Base-by-base conservation (phyloP, 495 filamentous ascomycete genomes). In the Cercophora scortea region DNA sequence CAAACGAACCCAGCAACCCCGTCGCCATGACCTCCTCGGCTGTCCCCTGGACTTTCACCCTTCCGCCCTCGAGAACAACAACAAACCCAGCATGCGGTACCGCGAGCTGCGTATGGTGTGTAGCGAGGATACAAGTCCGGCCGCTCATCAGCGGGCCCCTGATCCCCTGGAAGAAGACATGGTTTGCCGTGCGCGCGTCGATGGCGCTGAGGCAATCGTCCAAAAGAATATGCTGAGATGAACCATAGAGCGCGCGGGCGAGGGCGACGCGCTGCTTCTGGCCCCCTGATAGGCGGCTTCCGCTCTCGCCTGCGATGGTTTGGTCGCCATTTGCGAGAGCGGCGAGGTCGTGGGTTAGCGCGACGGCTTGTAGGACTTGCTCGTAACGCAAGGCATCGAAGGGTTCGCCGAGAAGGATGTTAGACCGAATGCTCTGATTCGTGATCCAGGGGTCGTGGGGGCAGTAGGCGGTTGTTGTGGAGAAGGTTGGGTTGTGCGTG, bases 161-260 rank as follows among this genome's bases (percentile, higher is more conserved):
- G 25, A 61, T 36, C 32, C 50, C 53, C 1, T 42, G 17, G 19
- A 57, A 8, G 35, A 62, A 55, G 16, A 62, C 48, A 1, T 15
- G 32, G 0, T 41, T 16, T 32, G 42, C 47, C 2, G 45, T 47
- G 13, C 58, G 51, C 3, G 56, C 50, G 17, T 94, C 89, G 32
- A 94, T 87, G 4, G 89, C 88, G 36, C 88, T 90, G 8, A 94
- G 71, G 53, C 86, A 80, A 66, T 94, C 89, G 59, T 94, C 89
- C 8, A 94, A 71, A 13, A 94, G 72, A 57, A 92, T 90, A 50
- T 91, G 79, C 65, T 90, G 88, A 10, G 89, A 86, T 48, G 88
- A 78, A 52, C 89, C 87, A 63, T 93, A 94, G 0, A 94, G 88
- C 40, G 89, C 89, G 61, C 89, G 74, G 3, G 89, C 89, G 41